Evolutionary conservation across 148 eudicot species (phyloP).

Genomic region (Hydrangea macrophylla): DNA sequence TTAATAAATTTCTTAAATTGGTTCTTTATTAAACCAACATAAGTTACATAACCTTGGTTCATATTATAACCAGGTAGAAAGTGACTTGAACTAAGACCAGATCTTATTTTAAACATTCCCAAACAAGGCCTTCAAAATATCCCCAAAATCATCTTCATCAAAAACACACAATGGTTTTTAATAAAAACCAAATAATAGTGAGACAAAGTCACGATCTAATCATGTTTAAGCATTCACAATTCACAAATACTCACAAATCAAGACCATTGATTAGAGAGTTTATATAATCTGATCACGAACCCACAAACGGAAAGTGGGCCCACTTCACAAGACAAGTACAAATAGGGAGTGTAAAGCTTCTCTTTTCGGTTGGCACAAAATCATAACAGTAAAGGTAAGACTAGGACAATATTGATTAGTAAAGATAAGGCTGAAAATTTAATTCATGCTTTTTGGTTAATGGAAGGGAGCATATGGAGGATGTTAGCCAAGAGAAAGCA

Average conservation of each 20-base stretch:
- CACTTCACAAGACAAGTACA: constrained; percentile 6
- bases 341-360: not conserved
- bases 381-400: not conserved
- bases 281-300: not conserved
- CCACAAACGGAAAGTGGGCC: constrained; percentile 1
- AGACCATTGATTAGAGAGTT: not conserved
- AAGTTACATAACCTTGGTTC: too few species aligned
- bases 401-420: not conserved
- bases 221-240: not conserved
- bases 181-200: too few species aligned
- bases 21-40: too few species aligned
- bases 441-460: constrained; percentile 21
- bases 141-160: too few species aligned
- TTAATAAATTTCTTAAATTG: too few species aligned
- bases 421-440: constrained; percentile 24
- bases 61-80: too few species aligned
- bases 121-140: too few species aligned
- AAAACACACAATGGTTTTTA: too few species aligned
- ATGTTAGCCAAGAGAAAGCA: constrained; percentile 35
- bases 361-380: constrained; percentile 1
- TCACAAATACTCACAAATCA: constrained; percentile 11
- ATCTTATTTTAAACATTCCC: too few species aligned
- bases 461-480: constrained; percentile 22
- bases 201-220: too few species aligned
- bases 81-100: too few species aligned